Evolutionary conservation across 495 filamentous ascomycete genomes (phyloP).

Genomic region (Parachaetomium inaequale): DNA sequence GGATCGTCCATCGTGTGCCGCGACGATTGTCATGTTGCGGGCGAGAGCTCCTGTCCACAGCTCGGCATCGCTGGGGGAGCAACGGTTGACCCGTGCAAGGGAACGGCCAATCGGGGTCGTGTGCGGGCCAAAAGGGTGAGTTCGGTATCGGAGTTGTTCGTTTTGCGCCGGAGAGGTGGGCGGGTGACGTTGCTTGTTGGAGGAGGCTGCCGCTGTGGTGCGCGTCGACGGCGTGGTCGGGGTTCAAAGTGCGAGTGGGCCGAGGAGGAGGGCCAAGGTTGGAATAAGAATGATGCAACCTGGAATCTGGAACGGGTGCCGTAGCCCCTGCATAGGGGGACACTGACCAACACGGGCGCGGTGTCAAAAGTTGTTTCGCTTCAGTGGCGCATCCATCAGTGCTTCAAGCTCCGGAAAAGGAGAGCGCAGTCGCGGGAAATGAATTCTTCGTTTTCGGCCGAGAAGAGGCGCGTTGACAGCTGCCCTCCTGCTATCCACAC

Average conservation of each 20-base stretch:
- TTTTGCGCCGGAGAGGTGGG: not conserved
- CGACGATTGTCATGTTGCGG: conserved; percentile 31
- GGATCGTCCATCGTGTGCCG: conserved; percentile 52
- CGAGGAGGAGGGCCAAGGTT: too few relatives aligned
- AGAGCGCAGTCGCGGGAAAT: too few relatives aligned
- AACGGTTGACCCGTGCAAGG: not conserved
- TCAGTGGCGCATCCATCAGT: too few relatives aligned
- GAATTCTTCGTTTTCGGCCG: too few relatives aligned
- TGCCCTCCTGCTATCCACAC: too few relatives aligned
- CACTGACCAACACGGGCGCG: too few relatives aligned
- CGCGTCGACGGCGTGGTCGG: not conserved
- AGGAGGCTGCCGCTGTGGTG: not conserved
- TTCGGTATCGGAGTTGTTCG: not conserved
- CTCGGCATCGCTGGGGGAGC: conserved; percentile 14
- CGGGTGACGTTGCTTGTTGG: not conserved
- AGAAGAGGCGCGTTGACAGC: too few relatives aligned
- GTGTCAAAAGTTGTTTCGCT: too few relatives aligned
- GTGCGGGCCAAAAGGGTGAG: not conserved
- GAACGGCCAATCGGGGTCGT: not conserved
- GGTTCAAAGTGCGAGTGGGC: not conserved
- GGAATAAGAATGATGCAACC: too few relatives aligned
- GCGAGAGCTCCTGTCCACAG: conserved; percentile 6
- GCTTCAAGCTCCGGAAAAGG: too few relatives aligned
- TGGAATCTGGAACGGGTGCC: too few relatives aligned
- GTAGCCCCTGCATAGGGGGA: too few relatives aligned